Conservation (phyloP, 768 basidiomycete genomes). For the Inosperma sp. region DNA sequence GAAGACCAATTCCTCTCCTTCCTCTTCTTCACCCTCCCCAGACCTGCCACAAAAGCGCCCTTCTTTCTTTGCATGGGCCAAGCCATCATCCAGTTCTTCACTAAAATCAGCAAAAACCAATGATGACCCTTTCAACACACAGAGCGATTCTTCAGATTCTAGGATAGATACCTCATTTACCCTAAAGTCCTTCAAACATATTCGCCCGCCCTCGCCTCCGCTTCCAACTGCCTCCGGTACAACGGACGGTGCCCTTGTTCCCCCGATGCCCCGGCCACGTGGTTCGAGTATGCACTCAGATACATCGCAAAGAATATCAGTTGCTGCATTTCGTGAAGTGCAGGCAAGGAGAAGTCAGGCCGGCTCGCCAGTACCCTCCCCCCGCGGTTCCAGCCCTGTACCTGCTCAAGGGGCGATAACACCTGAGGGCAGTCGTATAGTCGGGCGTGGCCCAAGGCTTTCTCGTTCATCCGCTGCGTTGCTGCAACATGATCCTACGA, state of each 20-base stretch:
- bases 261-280: constrained; percentile 50
- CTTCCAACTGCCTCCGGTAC: constrained; percentile 37
- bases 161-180: constrained; percentile 51
- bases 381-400: constrained; percentile 38
- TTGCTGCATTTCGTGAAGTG: constrained; percentile 77
- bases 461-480: constrained; percentile 21
- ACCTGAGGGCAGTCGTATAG: constrained; percentile 21
- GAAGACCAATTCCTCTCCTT: constrained; percentile 30
- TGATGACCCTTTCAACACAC: constrained; percentile 19
- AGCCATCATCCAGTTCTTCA: constrained; percentile 27
- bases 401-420: constrained; percentile 16
- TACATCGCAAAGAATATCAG: constrained; percentile 68
- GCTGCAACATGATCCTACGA: constrained; percentile 15
- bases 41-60: constrained; percentile 24
- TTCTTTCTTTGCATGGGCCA: constrained; percentile 33
- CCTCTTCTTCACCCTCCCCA: constrained; percentile 31
- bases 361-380: constrained; percentile 55
- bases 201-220: constrained; percentile 43
- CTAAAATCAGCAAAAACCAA: constrained; percentile 20
- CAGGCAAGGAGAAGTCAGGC: constrained; percentile 62
- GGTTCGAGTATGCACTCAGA: constrained; percentile 58
- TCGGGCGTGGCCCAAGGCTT: constrained; percentile 22
- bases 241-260: constrained; percentile 30
- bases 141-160: constrained; percentile 10
- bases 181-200: constrained; percentile 69